A percentile compares a stretch with the other conserved stretches of the same genome.
Conservation (phyloP, 257 asterid genomes). For the Solanum medicagineum region DNA sequence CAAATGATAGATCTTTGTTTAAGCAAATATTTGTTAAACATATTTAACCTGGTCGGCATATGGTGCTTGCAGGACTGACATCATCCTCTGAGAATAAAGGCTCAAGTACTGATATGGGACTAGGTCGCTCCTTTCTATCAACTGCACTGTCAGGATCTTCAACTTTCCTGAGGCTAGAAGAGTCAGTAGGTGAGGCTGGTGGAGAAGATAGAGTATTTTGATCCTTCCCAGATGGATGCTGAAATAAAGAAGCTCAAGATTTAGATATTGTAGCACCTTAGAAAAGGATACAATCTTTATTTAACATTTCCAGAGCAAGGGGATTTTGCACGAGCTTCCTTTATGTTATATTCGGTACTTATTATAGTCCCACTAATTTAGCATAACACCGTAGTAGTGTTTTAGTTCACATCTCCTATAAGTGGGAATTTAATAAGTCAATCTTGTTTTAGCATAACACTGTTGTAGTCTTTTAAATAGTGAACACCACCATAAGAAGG, state of each 20-base stretch:
- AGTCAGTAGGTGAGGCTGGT: slow-evolving; percentile 22
- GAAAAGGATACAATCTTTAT: neutral
- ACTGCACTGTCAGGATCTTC: slow-evolving; percentile 28
- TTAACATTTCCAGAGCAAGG: neutral
- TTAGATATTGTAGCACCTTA: slow-evolving; percentile 10
- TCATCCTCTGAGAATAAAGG: slow-evolving; percentile 66
- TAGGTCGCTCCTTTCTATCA: slow-evolving; percentile 58
- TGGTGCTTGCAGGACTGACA: slow-evolving; percentile 67
- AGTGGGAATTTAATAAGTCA: neutral
- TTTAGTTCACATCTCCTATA: neutral
- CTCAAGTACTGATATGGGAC: slow-evolving; percentile 92
- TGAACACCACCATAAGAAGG: neutral
- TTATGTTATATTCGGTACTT: neutral
- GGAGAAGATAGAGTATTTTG: slow-evolving; percentile 28
- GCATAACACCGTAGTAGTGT: neutral
- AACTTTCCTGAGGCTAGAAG: slow-evolving; percentile 22
- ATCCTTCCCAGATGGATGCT: slow-evolving; percentile 17
- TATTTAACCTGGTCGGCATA: slow-evolving; percentile 49
- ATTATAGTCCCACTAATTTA: neutral
- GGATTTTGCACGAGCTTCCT: neutral
- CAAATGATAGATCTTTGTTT: neutral
- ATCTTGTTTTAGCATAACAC: neutral
- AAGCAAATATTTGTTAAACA: neutral
- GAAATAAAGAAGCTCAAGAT: neutral
- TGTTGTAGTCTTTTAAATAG: neutral